Evolutionary conservation across 164 flowering plant species (phyloP), one percentile per base, ranked within the genome.

Genomic region (Dillenia turbinata): DNA sequence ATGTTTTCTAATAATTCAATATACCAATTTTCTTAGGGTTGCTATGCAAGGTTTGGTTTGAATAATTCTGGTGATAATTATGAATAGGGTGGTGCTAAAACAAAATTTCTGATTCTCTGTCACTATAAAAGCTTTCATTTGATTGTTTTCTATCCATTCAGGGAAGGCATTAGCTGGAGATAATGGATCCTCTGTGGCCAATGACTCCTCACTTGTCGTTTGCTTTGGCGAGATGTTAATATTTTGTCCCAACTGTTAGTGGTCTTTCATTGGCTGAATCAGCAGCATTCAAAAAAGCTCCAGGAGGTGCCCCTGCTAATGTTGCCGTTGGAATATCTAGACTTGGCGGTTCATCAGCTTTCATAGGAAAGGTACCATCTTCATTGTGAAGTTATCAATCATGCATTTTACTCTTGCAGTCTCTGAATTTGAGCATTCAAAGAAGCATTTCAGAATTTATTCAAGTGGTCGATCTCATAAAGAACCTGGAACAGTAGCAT

Each of bases 251-350:
- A 40, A 91, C 97, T 22, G 56, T 54, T 13, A 85, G 73, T 75
- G 98, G 96, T 14, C 74, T 91, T 67, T 80, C 98, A 22, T 72
- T 94, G 73, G 92, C 98, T 54, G 96, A 94, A 56, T 83, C 98
- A 52, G 87, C 95, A 63, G 95, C 96, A 17, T 94, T 94, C 64
- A 89, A 87, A 53, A 94, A 94, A 70, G 97, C 98, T 65, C 88
- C 97, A 44, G 98, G 98, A 26, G 97, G 98, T 67, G 98, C 98
- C 17, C 98, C 98, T 74, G 98, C 98, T 52, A 94, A 94, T 79
- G 97, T 91, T 66, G 97, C 96, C 24, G 97, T 94, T 62, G 98
- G 96, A 49, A 89, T 94, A 19, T 81, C 98, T 68, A 87, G 98
- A 44, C 93, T 94, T 59, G 97, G 96, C 24, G 97, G 96, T 44